Base-by-base conservation (phyloP, 371 early-diverging fungal species). In the Entomophthora muscae region DNA sequence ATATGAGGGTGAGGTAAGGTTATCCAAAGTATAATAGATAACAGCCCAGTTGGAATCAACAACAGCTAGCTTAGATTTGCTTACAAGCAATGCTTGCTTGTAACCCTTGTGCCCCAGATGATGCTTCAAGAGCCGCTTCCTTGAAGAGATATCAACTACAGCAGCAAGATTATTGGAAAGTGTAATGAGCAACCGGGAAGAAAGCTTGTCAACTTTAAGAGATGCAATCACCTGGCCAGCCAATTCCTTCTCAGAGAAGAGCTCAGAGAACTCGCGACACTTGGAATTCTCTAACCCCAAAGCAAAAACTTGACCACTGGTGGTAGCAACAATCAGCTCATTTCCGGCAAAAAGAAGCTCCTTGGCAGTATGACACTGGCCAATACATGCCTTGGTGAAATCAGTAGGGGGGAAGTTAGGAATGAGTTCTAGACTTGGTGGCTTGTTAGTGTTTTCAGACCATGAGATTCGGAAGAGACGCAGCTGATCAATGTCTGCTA, bases 401-500 rank as follows among this genome's bases (percentile, higher is more conserved):
- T 5, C 5, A 17, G 10, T 42, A 5, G 42, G 42, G 10, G 42
- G 42, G 17, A 42, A 42, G 42, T 42, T 17, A 17, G 42, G 42
- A 17, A 42, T 17, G 10, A 42, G 17, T 5, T 5, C 42, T 10
- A 42, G 42, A 17, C 42, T 42, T 42, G 42, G 42, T 42, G 42
- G 10, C 17, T 42, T 17, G 42, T 17, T 42, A 5, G 17, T 17
- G 17, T 42, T 42, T 17, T 42, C 42, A 17, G 42, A 17, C 42
- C 42, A 42, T 28, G 32, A 22, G 32, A 89, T 68, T 30, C 77
- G 72, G 75, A 89, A 90, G 3, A 93, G 70, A 66, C 81, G 78
- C 27, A 85, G 76, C 63, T 78, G 73, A 57, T 87, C 82, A 23
- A 85, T 79, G 68, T 91, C 90, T 26, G 92, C 81, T 2, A 85